Evolutionary conservation across 2,329 filamentous ascomycete species (phyloP).

Genomic region (Paramyrothecium sp.): DNA sequence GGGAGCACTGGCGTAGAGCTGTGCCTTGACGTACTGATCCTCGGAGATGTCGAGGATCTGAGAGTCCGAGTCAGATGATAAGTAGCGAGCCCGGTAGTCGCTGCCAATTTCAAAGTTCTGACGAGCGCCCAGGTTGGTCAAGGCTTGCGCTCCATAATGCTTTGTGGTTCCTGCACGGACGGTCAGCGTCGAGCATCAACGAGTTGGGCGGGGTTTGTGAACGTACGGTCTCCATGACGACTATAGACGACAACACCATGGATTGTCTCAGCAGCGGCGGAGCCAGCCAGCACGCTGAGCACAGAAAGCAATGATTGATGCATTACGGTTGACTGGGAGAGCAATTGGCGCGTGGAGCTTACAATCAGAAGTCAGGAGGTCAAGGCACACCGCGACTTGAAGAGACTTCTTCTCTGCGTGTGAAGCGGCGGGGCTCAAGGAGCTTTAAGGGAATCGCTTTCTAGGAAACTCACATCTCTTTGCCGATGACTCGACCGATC

Average conservation of each 20-base stretch:
- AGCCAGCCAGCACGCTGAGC: slow-evolving; percentile 8
- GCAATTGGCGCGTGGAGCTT: too few species aligned
- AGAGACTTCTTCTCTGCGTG: too few species aligned
- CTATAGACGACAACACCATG: slow-evolving; percentile 30
- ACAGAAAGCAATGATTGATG: background rate
- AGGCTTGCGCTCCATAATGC: slow-evolving; percentile 27
- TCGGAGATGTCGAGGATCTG: slow-evolving; percentile 30
- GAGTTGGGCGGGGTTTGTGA: background rate
- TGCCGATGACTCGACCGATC: too few species aligned
- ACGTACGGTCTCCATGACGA: slow-evolving; percentile 32
- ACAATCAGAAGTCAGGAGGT: too few species aligned
- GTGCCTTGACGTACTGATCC: slow-evolving; percentile 26
- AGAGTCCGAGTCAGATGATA: slow-evolving; percentile 20
- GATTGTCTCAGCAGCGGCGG: slow-evolving; percentile 27
- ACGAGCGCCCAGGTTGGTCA: slow-evolving; percentile 31
- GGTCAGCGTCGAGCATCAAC: background rate
- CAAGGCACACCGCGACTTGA: too few species aligned
- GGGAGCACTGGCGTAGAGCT: slow-evolving; percentile 30
- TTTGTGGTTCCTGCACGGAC: slow-evolving; percentile 27
- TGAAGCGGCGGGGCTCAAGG: too few species aligned
- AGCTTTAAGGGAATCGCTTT: too few species aligned
- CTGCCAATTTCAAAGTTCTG: slow-evolving; percentile 26
- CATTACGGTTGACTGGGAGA: background rate
- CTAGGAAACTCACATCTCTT: too few species aligned
- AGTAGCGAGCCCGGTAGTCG: slow-evolving; percentile 19